Base-by-base conservation (phyloP, 192 early-diverging fungal species). In the Linnemannia schmuckeri region DNA sequence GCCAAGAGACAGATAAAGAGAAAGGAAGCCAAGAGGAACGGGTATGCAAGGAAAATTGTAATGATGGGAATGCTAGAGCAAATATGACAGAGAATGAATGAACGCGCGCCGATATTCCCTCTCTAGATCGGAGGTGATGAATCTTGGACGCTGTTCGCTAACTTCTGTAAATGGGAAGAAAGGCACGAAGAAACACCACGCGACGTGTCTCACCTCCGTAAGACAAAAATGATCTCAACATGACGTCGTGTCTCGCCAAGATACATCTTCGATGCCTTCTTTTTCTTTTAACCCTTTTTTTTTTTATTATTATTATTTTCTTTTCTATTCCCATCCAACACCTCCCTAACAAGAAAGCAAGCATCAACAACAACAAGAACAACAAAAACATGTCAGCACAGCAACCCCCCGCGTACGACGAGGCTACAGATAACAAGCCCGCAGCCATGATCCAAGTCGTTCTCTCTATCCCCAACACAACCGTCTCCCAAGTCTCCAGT, bases 381-480 rank as follows among this genome's bases (percentile, higher is more conserved):
- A 12, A 13, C 30, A 66, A 1, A 27, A 63, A 66, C 30, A 66
- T 66, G 61, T 66, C 61, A 27, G 30, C 30, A 66, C 27, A 66
- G 15, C 61, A 66, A 33, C 61, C 61, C 12, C 61, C 61, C 30
- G 8, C 61, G 12, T 66, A 66, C 61, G 27, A 66, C 30, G 61
- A 66, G 30, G 30, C 61, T 12, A 30, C 8, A 24, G 27, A 30
- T 20, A 61, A 76, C 4, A 42, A 74, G 37, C 15, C 24, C 6
- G 33, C 74, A 20, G 54, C 85, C 27, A 42, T 78, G 37, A 76
- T 87, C 47, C 66, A 80, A 38, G 61, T 77, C 52, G 47, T 87
- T 4, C 76, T 87, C n/a, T n/a, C 76, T 15, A 74, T 87, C 79
- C 78, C 78, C 18, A 74, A 87, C 10, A 76, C 84, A 1, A 68